Conservation (phyloP, 1,139 yeast species). For the Williopsis jadinii region DNA sequence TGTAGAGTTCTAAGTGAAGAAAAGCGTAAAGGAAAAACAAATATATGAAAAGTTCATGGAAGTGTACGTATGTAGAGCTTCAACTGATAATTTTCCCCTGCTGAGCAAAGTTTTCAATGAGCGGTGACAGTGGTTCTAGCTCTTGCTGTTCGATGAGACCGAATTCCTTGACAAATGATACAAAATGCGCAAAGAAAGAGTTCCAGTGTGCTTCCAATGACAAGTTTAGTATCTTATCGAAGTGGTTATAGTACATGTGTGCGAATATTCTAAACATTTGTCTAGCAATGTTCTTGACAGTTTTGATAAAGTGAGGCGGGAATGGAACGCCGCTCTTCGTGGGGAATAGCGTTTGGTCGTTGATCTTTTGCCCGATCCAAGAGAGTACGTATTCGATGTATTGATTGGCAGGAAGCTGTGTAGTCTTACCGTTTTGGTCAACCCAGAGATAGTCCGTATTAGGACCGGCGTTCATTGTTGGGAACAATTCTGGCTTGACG, state of each 20-base stretch:
- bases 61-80: background rate
- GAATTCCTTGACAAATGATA: slow-evolving; percentile 81
- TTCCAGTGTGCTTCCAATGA: slow-evolving; percentile 97
- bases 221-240: slow-evolving; percentile 83
- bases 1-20: no score
- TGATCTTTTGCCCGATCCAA: slow-evolving; percentile 83
- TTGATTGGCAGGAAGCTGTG: slow-evolving; percentile 85
- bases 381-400: slow-evolving; percentile 88
- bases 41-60: no score
- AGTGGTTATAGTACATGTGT: slow-evolving; percentile 89
- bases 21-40: no score
- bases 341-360: slow-evolving; percentile 87
- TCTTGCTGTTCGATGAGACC: slow-evolving; percentile 73
- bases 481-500: slow-evolving; percentile 81
- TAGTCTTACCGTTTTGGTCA: slow-evolving; percentile 68
- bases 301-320: slow-evolving; percentile 78
- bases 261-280: slow-evolving; percentile 98
- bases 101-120: slow-evolving; percentile 72
- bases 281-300: slow-evolving; percentile 76
- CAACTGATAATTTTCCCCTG: slow-evolving; percentile 66
- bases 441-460: slow-evolving; percentile 88
- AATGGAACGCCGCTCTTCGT: slow-evolving; percentile 91
- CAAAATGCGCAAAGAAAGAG: slow-evolving; percentile 93
- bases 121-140: slow-evolving; percentile 66
- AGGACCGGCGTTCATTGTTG: slow-evolving; percentile 96